Evolutionary conservation across 177 flowering plant genomes (phyloP).

Genomic region (Tripterygium wilfordii): DNA sequence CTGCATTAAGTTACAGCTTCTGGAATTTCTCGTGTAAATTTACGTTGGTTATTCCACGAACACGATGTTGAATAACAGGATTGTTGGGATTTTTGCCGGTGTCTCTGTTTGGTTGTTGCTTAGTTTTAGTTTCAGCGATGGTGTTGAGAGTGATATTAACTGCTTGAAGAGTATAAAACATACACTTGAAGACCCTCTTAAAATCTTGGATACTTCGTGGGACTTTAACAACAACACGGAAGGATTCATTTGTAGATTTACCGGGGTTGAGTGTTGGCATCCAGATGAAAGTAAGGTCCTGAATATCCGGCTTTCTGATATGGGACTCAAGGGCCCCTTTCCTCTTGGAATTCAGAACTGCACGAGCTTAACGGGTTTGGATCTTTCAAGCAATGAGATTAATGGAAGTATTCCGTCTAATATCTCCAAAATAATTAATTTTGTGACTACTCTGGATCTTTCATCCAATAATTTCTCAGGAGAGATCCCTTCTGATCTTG

Average conservation of each 20-base stretch:
- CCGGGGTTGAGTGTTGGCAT: slow-evolving; percentile 84
- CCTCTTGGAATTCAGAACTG: slow-evolving; percentile 58
- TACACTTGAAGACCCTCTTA: slow-evolving; percentile 45
- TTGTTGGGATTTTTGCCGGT: slow-evolving; percentile 5
- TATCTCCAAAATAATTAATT: slow-evolving; percentile 24
- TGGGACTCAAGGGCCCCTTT: slow-evolving; percentile 69
- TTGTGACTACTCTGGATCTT: slow-evolving; percentile 53
- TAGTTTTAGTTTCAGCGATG: slow-evolving; percentile 17
- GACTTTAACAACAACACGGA: slow-evolving; percentile 42
- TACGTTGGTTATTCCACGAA: neutral
- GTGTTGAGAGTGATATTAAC: slow-evolving; percentile 33
- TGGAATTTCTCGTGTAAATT: neutral
- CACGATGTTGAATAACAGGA: slow-evolving; percentile 10
- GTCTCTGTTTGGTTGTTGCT: slow-evolving; percentile 18
- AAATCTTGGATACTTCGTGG: slow-evolving; percentile 48
- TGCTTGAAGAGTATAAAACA: slow-evolving; percentile 48
- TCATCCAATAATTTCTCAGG: slow-evolving; percentile 68
- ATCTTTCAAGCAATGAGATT: slow-evolving; percentile 57
- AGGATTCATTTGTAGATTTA: slow-evolving; percentile 66
- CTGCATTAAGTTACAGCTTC: neutral
- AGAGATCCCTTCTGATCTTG: slow-evolving; percentile 39
- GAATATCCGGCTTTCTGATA: slow-evolving; percentile 44
- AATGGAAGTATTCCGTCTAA: slow-evolving; percentile 54
- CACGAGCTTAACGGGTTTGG: slow-evolving; percentile 66
- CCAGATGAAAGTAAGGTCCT: slow-evolving; percentile 63